phyloP scores from a whole-genome alignment of 768 basidiomycete genomes.

The Clitopilus passeckerianus region DNA sequence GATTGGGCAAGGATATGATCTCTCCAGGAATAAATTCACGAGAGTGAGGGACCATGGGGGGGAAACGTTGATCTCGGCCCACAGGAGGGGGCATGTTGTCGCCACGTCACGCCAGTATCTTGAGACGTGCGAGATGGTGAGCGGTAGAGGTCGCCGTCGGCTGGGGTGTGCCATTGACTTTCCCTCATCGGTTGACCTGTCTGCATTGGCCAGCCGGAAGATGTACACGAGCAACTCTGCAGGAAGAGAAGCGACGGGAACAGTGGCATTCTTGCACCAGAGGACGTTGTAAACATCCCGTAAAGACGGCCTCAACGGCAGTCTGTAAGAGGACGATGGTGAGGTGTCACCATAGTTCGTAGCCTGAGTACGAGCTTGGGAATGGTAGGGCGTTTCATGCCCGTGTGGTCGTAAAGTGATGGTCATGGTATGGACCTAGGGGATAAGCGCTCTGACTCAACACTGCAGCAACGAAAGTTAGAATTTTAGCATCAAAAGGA shows the following conservation, averaged over 20 bases:
- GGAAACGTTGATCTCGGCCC: slow-evolving; percentile 11
- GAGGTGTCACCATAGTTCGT: background rate
- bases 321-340: background rate
- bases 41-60: slow-evolving; percentile 11
- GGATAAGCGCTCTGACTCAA: background rate
- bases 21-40: slow-evolving; percentile 5
- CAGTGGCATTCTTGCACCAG: background rate
- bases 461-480: background rate
- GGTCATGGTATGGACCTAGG: background rate
- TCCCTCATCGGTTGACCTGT: background rate
- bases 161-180: slow-evolving; percentile 2
- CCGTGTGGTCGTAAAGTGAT: background rate
- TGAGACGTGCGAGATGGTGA: slow-evolving; percentile 13
- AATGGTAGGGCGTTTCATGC: background rate
- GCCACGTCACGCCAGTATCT: slow-evolving; percentile 13
- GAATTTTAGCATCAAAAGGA: background rate
- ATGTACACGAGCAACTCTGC: slow-evolving; percentile 11
- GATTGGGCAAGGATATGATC: slow-evolving; percentile 8
- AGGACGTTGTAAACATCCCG: background rate
- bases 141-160: slow-evolving; percentile 1
- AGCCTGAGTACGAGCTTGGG: background rate
- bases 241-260: slow-evolving; percentile 9
- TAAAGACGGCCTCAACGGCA: background rate
- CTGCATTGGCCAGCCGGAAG: slow-evolving; percentile 6
- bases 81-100: slow-evolving; percentile 8